These are phyloP conservation scores for Ogataea ganodermae DNA, from an alignment of 805 yeast species.

Conservation along the genomic window DNA sequence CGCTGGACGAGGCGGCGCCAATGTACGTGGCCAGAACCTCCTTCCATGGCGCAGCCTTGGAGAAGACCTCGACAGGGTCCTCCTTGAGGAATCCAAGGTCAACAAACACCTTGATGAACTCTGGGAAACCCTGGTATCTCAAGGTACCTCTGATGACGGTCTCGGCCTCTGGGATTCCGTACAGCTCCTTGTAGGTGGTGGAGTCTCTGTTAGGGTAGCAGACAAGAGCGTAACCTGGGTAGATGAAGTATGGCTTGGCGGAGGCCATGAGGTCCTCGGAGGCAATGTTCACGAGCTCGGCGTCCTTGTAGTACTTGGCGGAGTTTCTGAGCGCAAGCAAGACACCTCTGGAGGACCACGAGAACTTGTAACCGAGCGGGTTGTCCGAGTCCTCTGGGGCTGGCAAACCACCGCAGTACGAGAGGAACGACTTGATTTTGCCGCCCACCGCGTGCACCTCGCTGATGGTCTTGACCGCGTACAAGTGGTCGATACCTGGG, in stretches of 20 bases:
- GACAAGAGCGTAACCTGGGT: slow-evolving; percentile 93
- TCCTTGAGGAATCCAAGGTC: slow-evolving; percentile 92
- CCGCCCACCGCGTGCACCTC: slow-evolving; percentile 93
- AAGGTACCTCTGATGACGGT: slow-evolving; percentile 96
- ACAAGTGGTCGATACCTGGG: slow-evolving; percentile 98
- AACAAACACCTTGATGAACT: slow-evolving; percentile 91
- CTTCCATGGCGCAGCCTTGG: slow-evolving; percentile 73
- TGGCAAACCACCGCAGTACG: slow-evolving; percentile 99
- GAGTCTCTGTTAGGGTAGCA: slow-evolving; percentile 99
- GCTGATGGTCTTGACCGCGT: slow-evolving; percentile 96
- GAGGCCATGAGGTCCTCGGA: slow-evolving; percentile 94
- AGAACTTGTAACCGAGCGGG: slow-evolving; percentile 97
- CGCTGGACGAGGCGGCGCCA: slow-evolving; percentile 69
- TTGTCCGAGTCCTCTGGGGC: slow-evolving; percentile 98
- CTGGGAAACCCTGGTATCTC: slow-evolving; percentile 98
- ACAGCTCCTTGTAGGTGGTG: slow-evolving; percentile 87
- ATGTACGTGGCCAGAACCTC: slow-evolving; percentile 77
- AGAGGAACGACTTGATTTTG: slow-evolving; percentile 88
- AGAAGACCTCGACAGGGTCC: slow-evolving; percentile 60
- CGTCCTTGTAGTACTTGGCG: slow-evolving; percentile 87
- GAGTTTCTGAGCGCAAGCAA: slow-evolving; percentile 91
- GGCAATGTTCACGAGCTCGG: slow-evolving; percentile 72
- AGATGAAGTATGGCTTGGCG: slow-evolving; percentile 92
- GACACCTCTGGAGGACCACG: slow-evolving; percentile 99
- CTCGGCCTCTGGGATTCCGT: slow-evolving; percentile 95